phyloP scores from a whole-genome alignment of 192 early-diverging fungal genomes.

The Backusella westeae region DNA sequence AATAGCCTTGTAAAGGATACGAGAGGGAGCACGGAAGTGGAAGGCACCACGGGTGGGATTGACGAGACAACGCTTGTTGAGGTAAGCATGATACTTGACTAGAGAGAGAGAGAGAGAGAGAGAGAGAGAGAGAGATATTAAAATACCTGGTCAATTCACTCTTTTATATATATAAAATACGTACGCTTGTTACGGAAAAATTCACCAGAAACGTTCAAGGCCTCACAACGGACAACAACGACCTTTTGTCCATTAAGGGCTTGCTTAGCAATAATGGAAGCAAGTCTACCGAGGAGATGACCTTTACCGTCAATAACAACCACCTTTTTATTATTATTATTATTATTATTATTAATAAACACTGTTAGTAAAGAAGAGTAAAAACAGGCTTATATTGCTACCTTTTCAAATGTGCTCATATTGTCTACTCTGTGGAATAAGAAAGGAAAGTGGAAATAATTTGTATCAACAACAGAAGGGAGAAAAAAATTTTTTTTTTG shows the following conservation, averaged over 20 bases:
- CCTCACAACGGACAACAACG: conserved; percentile 97
- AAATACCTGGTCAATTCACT: background rate
- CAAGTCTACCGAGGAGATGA: conserved; percentile 97
- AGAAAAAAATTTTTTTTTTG: background rate
- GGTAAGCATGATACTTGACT: conserved; percentile 95
- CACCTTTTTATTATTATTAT: conserved; percentile 56
- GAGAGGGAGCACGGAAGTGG: conserved; percentile 98
- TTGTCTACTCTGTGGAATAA: conserved; percentile 11
- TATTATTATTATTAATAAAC: background rate
- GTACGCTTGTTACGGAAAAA: conserved; percentile 99
- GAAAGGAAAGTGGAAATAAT: conserved; percentile 19
- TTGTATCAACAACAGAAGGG: background rate
- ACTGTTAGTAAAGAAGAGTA: background rate
- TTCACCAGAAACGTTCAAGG: conserved; percentile 96
- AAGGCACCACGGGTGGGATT: conserved; percentile 97
- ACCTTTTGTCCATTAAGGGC: conserved; percentile 96
- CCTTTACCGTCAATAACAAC: conserved; percentile 99
- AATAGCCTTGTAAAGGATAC: conserved; percentile 95
- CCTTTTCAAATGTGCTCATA: conserved; percentile 35
- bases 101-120: conserved; percentile 14
- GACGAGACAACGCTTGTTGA: conserved; percentile 96
- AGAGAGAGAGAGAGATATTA: conserved; percentile 6
- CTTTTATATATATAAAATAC: conserved; percentile 25
- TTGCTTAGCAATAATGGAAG: conserved; percentile 98
- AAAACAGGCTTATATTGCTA: background rate